phyloP scores from a whole-genome alignment of 306 rosid species.

The peach (Prunus persica) region Prunus_persica_NCBIv2 NC_034010.1:28281001-28281500 shows the following conservation, averaged over 20 bases:
- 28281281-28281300: neutral
- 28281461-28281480: too few relatives aligned
- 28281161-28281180: neutral
- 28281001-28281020: neutral
- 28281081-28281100: neutral
- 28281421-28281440: too few relatives aligned
- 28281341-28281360: neutral
- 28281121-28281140: neutral
- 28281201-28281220: neutral
- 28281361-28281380: too few relatives aligned
- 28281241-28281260: neutral
- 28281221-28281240: neutral
- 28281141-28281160: neutral
- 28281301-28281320: neutral
- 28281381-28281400: too few relatives aligned
- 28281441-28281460: too few relatives aligned
- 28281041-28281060: neutral
- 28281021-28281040: neutral
- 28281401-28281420: too few relatives aligned
- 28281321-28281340: neutral
- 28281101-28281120: neutral
- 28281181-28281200: neutral
- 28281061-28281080: neutral
- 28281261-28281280: neutral
- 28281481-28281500: too few relatives aligned